These are phyloP conservation scores for Bothriochloa decipiens DNA, from an alignment of 176 grass and related monocot genomes.

Conservation along the genomic window DNA sequence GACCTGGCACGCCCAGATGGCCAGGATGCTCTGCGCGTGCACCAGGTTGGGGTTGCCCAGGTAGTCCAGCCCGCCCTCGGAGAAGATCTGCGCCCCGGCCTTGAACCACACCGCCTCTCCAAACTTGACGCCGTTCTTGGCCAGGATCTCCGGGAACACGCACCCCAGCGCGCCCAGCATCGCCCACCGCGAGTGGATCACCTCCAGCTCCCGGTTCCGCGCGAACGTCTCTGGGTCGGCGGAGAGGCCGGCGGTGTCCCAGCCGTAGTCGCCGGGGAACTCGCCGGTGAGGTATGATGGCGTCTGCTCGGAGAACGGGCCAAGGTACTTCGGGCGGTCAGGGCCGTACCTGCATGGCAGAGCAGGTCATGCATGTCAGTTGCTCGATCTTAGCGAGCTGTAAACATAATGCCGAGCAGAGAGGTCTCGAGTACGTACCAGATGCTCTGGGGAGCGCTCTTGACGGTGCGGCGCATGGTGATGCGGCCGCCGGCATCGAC, in stretches of 20 bases:
- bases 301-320: constrained; percentile 90
- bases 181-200: constrained; percentile 78
- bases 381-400: background rate
- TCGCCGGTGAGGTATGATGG: constrained; percentile 89
- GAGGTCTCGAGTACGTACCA: no score
- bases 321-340: constrained; percentile 82
- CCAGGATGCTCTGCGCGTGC: constrained; percentile 78
- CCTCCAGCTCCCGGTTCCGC: constrained; percentile 81
- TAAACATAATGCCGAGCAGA: no score
- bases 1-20: constrained; percentile 68
- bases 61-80: constrained; percentile 74
- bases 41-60: constrained; percentile 75
- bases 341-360: constrained; percentile 57
- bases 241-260: constrained; percentile 87
- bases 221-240: constrained; percentile 91
- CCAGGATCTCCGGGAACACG: constrained; percentile 69
- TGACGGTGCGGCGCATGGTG: constrained; percentile 78
- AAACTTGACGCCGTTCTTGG: constrained; percentile 76
- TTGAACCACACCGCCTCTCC: constrained; percentile 85
- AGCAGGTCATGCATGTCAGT: background rate
- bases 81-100: constrained; percentile 76
- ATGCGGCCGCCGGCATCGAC: constrained; percentile 60
- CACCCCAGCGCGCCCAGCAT: constrained; percentile 73
- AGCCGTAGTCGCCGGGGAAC: constrained; percentile 91
- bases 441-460: constrained; percentile 74